Conservation (phyloP, 345 rosid genomes). For the Brassica carinata region DNA sequence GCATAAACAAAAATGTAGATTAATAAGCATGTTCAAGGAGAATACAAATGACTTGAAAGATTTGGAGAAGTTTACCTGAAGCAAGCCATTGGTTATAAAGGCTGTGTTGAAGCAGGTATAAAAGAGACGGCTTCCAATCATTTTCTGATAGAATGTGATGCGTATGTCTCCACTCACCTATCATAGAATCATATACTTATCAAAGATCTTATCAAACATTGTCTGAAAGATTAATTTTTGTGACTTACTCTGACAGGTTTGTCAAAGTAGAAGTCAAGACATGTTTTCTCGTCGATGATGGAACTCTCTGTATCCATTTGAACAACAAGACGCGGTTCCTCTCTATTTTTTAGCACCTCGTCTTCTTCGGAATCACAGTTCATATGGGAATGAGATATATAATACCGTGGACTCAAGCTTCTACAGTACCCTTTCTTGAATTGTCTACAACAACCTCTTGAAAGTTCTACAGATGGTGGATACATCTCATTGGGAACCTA, state of each 20-base stretch:
- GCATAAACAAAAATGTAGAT: slow-evolving; percentile 19
- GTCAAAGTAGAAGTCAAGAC: slow-evolving; percentile 75
- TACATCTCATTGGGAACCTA: slow-evolving; percentile 52
- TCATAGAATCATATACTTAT: slow-evolving; percentile 14
- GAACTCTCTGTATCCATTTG: slow-evolving; percentile 97
- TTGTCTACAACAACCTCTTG: slow-evolving; percentile 71
- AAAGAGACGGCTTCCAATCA: slow-evolving; percentile 84
- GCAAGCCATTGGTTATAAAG: slow-evolving; percentile 73
- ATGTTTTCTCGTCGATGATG: slow-evolving; percentile 70
- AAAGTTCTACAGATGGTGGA: slow-evolving; percentile 69
- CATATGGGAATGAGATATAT: slow-evolving; percentile 57
- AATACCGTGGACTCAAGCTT: slow-evolving; percentile 63
- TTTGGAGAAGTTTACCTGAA: slow-evolving; percentile 55
- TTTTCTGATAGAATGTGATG: slow-evolving; percentile 79
- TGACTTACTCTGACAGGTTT: slow-evolving; percentile 66
- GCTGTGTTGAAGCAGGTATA: slow-evolving; percentile 88
- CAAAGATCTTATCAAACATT: neutral
- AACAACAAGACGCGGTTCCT: slow-evolving; percentile 61
- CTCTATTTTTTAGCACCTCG: slow-evolving; percentile 36
- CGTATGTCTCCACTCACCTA: slow-evolving; percentile 82
- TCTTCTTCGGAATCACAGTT: slow-evolving; percentile 46
- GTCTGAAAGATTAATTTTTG: slow-evolving; percentile 3
- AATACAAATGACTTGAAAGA: neutral
- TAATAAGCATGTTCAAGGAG: slow-evolving; percentile 15
- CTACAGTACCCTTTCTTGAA: slow-evolving; percentile 62